Conservation (phyloP, 2,329 filamentous ascomycete species). For the Cercospora sp. region DNA sequence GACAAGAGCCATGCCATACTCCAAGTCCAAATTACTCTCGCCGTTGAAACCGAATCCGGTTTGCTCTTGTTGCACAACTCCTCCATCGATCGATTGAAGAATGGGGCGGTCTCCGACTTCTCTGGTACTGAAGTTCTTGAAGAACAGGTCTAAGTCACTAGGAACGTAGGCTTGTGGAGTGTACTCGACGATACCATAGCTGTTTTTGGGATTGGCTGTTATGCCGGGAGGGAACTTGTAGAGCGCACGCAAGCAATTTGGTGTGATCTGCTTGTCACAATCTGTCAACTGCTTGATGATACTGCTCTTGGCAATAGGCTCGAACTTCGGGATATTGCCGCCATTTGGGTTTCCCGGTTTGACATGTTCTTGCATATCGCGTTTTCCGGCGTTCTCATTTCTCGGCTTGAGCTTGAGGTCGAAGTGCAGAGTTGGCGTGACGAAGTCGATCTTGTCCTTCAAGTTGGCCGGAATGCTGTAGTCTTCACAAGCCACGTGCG, state of each 20-base stretch:
- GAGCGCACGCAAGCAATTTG: constrained; percentile 45
- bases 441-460: constrained; percentile 55
- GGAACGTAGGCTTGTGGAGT: constrained; percentile 44
- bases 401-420: constrained; percentile 21
- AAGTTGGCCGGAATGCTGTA: constrained; percentile 54
- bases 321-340: constrained; percentile 22
- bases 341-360: constrained; percentile 13
- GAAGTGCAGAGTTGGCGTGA: constrained; percentile 57
- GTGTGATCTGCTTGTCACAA: constrained; percentile 39
- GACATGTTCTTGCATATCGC: constrained; percentile 15
- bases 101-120: constrained; percentile 31
- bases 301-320: constrained; percentile 17
- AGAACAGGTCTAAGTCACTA: constrained; percentile 44
- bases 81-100: constrained; percentile 30
- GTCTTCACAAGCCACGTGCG: constrained; percentile 43
- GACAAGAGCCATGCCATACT: constrained; percentile 56
- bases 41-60: constrained; percentile 41
- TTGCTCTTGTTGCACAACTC: constrained; percentile 26
- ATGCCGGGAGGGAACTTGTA: constrained; percentile 44
- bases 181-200: constrained; percentile 50
- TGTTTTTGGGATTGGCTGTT: constrained; percentile 40
- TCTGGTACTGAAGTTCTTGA: constrained; percentile 17
- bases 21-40: constrained; percentile 57
- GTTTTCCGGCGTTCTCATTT: constrained; percentile 21
- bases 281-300: constrained; percentile 15